Evolutionary conservation across 257 asterid species (phyloP).

Genomic region (Datura wrightii): DNA sequence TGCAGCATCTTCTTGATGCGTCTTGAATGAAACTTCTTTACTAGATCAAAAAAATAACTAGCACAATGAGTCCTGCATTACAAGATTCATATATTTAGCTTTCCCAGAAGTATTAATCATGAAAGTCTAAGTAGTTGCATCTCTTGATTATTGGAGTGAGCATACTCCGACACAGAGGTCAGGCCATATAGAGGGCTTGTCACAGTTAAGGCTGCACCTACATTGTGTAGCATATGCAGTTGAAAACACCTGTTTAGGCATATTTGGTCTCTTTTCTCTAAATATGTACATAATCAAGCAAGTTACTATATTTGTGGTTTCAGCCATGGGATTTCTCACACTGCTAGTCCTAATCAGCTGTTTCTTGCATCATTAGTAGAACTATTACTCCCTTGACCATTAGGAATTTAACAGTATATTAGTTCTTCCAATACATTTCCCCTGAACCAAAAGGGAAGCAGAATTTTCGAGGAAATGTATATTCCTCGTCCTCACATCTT

Average conservation of each 20-base stretch:
- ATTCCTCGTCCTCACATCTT: too few species aligned
- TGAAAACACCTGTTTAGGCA: background rate
- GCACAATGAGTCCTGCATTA: background rate
- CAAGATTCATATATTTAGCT: background rate
- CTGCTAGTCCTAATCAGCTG: background rate
- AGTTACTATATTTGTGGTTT: background rate
- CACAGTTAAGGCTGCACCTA: background rate
- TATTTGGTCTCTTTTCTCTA: background rate
- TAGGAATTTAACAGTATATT: background rate
- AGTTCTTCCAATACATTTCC: background rate
- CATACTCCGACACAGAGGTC: background rate
- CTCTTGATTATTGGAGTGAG: conserved; percentile 16
- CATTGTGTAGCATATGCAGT: background rate
- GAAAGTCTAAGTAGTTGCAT: background rate
- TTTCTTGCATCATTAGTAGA: conserved; percentile 6
- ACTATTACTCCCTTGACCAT: background rate
- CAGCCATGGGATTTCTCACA: conserved; percentile 3
- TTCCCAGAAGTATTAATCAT: conserved; percentile 15
- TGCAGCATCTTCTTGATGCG: background rate
- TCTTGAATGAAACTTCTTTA: background rate
- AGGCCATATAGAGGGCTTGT: background rate
- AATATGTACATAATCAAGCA: background rate
- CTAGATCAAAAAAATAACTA: background rate
- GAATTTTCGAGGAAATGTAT: too few species aligned
- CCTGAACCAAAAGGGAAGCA: background rate